These are phyloP conservation scores for Mucor piriformis DNA, from an alignment of 371 early-diverging fungal genomes.

Conservation along the genomic window DNA sequence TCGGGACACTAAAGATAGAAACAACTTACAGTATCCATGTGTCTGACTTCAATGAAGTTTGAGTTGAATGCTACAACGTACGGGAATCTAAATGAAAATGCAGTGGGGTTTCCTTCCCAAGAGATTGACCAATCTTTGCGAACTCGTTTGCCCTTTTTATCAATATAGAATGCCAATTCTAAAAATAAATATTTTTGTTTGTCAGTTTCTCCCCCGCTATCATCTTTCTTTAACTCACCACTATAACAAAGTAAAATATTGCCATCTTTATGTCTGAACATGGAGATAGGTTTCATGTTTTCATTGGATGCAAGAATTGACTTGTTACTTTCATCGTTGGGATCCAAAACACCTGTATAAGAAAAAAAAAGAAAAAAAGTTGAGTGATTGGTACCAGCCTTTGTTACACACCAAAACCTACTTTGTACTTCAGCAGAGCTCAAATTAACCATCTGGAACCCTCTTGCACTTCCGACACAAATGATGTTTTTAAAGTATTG, in stretches of 20 bases:
- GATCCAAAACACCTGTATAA: slow-evolving; percentile 54
- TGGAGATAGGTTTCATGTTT: slow-evolving; percentile 72
- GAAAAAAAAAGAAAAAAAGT: too few species aligned
- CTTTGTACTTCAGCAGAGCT: slow-evolving; percentile 72
- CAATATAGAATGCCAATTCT: slow-evolving; percentile 92
- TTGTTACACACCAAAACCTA: slow-evolving; percentile 15
- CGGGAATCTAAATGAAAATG: slow-evolving; percentile 77
- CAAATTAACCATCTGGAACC: slow-evolving; percentile 93
- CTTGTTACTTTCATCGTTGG: slow-evolving; percentile 43
- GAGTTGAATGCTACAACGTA: slow-evolving; percentile 89
- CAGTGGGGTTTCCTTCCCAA: slow-evolving; percentile 76
- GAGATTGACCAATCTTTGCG: slow-evolving; percentile 75
- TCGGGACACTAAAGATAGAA: neutral
- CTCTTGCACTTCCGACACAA: slow-evolving; percentile 91
- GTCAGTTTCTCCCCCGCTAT: neutral
- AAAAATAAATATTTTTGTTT: neutral
- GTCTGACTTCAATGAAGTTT: slow-evolving; percentile 86
- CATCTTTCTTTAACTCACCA: slow-evolving; percentile 27
- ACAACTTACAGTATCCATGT: slow-evolving; percentile 67
- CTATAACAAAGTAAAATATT: slow-evolving; percentile 90
- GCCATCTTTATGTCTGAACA: slow-evolving; percentile 79
- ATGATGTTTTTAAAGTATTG: slow-evolving; percentile 86
- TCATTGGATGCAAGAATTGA: slow-evolving; percentile 30
- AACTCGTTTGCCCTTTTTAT: slow-evolving; percentile 82
- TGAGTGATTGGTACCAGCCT: too few species aligned